phyloP scores from a whole-genome alignment of 2,329 filamentous ascomycete species.

The Cytospora chrysosperma region DNA sequence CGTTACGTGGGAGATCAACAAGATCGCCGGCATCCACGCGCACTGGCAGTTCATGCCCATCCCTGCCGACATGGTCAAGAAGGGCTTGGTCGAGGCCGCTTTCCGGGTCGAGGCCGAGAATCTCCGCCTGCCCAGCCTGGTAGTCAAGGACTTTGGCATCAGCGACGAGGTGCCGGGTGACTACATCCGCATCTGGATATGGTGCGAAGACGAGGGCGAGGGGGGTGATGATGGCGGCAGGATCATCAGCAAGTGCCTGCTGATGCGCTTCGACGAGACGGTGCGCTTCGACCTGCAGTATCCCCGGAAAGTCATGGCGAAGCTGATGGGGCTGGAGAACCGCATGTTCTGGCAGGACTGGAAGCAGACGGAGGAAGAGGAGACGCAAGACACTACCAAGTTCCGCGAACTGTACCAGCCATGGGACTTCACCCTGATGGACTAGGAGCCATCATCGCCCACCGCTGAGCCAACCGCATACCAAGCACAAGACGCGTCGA shows the following conservation, averaged over 20 bases:
- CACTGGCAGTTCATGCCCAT: constrained; percentile 94
- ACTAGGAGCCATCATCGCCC: constrained; percentile 17
- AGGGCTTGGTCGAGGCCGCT: constrained; percentile 79
- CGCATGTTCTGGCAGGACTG: constrained; percentile 86
- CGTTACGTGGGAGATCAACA: constrained; percentile 91
- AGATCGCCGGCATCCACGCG: constrained; percentile 75
- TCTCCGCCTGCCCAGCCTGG: constrained; percentile 52
- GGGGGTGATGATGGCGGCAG: constrained; percentile 37
- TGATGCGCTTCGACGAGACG: constrained; percentile 70
- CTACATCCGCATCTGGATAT: constrained; percentile 83
- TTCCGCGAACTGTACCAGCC: constrained; percentile 81
- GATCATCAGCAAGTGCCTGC: constrained; percentile 66
- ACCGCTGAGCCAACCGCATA: background rate
- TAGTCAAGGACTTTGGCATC: constrained; percentile 48
- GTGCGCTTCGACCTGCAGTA: constrained; percentile 89
- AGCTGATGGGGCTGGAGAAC: constrained; percentile 76
- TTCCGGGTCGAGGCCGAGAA: constrained; percentile 90
- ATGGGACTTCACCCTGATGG: constrained; percentile 73
- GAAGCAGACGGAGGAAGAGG: constrained; percentile 72
- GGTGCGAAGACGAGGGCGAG: constrained; percentile 58
- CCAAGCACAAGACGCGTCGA: background rate
- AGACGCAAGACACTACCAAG: constrained; percentile 71
- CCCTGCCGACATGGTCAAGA: constrained; percentile 62
- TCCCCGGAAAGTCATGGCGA: constrained; percentile 81
- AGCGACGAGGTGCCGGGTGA: constrained; percentile 55